These are phyloP conservation scores for Orbilia quercus DNA, from an alignment of 2,329 filamentous ascomycete species.

Conservation along the genomic window DNA sequence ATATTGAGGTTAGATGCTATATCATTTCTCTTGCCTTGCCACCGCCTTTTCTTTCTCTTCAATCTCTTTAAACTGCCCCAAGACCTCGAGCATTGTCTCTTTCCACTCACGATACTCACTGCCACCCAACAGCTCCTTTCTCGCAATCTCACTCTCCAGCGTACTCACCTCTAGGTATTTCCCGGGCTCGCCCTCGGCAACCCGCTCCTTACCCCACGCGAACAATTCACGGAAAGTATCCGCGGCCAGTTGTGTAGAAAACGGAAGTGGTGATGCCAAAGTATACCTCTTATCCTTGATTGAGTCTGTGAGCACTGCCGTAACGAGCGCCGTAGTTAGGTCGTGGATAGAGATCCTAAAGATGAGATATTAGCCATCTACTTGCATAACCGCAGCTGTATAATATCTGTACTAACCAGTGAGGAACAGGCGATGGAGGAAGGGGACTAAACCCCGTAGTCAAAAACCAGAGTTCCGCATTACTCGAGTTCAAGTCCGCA, in stretches of 20 bases:
- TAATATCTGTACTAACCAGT: slow-evolving; percentile 61
- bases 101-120: slow-evolving; percentile 62
- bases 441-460: slow-evolving; percentile 63
- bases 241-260: slow-evolving; percentile 66
- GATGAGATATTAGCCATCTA: background rate
- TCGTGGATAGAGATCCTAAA: slow-evolving; percentile 66
- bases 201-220: slow-evolving; percentile 61
- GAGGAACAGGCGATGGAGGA: slow-evolving; percentile 63
- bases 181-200: slow-evolving; percentile 62
- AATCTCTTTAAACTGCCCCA: slow-evolving; percentile 60
- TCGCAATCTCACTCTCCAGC: slow-evolving; percentile 65
- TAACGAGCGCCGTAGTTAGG: slow-evolving; percentile 65
- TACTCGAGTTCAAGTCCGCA: slow-evolving; percentile 65
- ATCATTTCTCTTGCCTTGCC: background rate
- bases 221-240: slow-evolving; percentile 65
- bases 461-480: slow-evolving; percentile 64
- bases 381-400: background rate
- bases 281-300: slow-evolving; percentile 64
- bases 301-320: slow-evolving; percentile 63
- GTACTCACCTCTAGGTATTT: slow-evolving; percentile 63
- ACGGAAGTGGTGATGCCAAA: slow-evolving; percentile 64
- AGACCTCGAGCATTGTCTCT: slow-evolving; percentile 63
- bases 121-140: slow-evolving; percentile 62
- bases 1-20: background rate
- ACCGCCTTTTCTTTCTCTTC: slow-evolving; percentile 58